These are phyloP conservation scores for Musa troglodytarum DNA, from an alignment of 176 grass and related monocot species.

Conservation along the genomic window DNA sequence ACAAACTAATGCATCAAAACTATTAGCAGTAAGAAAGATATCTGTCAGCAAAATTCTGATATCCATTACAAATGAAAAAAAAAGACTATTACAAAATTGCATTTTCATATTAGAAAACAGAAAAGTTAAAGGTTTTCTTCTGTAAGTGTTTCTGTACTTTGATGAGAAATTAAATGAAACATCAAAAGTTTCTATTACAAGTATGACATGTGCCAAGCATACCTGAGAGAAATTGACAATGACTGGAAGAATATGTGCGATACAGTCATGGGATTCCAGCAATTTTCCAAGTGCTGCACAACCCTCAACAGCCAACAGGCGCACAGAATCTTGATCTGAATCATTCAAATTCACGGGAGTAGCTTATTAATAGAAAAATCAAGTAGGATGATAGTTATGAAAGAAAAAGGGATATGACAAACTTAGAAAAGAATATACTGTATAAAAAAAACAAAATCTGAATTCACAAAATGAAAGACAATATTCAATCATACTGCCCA, in stretches of 20 bases:
- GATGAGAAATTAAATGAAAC: not conserved
- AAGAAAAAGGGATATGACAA: not conserved
- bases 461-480: not conserved
- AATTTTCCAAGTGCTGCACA: slow-evolving; percentile 92
- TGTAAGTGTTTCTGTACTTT: not conserved
- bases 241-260: slow-evolving; percentile 74
- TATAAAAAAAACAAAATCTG: not conserved
- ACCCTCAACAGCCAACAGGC: slow-evolving; percentile 94
- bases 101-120: not conserved
- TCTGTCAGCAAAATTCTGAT: no score
- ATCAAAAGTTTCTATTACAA: not conserved
- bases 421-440: not conserved
- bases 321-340: slow-evolving; percentile 96
- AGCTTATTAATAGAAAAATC: not conserved
- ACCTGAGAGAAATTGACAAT: slow-evolving; percentile 94
- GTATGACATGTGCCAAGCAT: not conserved
- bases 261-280: slow-evolving; percentile 85
- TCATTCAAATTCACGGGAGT: not conserved
- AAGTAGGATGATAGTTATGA: not conserved
- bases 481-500: not conserved
- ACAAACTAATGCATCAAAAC: not conserved
- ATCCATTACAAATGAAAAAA: no score
- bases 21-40: no score
- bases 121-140: not conserved
- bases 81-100: no score